Conservation (phyloP, 1,139 yeast genomes). For the Ogataea hybrid region DNA sequence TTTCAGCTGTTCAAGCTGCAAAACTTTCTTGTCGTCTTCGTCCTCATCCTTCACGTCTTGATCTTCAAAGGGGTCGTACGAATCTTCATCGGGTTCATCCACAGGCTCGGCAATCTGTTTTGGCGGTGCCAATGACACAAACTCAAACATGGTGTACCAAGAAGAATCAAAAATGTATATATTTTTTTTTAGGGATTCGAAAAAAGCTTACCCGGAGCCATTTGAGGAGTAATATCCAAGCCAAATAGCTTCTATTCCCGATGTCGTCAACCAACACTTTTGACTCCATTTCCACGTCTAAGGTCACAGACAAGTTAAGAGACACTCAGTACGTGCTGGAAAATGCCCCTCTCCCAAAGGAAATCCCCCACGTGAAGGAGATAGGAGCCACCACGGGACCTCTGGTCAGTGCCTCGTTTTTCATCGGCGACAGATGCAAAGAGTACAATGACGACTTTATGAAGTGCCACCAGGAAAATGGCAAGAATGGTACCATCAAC, state of each 20-base stretch:
- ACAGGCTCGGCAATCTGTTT: conserved; percentile 1
- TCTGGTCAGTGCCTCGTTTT: conserved; percentile 72
- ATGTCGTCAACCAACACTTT: conserved; percentile 36
- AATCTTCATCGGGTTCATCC: conserved; percentile 20
- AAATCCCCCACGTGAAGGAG: conserved; percentile 78
- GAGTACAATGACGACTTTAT: conserved; percentile 85
- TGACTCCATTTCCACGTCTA: conserved; percentile 33
- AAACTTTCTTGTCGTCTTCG: conserved; percentile 3
- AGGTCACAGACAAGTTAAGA: conserved; percentile 32
- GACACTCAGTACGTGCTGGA: conserved; percentile 34
- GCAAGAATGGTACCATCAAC: conserved; percentile 66
- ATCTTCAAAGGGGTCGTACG: conserved; percentile 19
- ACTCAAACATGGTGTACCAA: conserved; percentile 16
- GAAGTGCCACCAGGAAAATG: conserved; percentile 74
- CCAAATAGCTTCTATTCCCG: conserved; percentile 1
- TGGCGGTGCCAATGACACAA: conserved; percentile 18
- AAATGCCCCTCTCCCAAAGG: conserved; percentile 55
- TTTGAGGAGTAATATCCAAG: conserved; percentile 6
- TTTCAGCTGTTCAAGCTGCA: conserved; percentile 2
- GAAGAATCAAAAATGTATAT: too few relatives aligned
- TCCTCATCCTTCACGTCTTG: conserved; percentile 8
- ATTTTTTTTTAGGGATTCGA: background rate
- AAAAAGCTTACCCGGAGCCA: conserved; percentile 6
- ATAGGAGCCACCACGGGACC: conserved; percentile 94
- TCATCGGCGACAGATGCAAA: conserved; percentile 76